A percentile compares a stretch with the other conserved stretches of the same genome.
Conservation (phyloP, 129 eudicot genomes). For the Lactuca sativa region DNA sequence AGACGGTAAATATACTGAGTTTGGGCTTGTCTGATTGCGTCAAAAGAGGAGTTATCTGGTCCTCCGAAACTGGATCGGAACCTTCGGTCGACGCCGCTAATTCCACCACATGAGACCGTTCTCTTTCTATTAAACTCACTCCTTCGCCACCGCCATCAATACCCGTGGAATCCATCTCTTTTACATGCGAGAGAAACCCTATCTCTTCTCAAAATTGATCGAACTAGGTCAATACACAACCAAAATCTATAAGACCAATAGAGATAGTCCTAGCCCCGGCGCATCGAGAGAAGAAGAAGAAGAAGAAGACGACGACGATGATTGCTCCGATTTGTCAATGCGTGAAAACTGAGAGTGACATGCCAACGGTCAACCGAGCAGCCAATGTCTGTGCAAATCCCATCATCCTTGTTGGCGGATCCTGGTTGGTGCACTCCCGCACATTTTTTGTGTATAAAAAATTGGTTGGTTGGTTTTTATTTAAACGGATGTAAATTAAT, state of each 20-base stretch:
- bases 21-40: constrained; percentile 51
- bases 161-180: constrained; percentile 27
- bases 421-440: background rate
- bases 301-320: constrained; percentile 19
- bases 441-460: background rate
- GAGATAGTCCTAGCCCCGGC: constrained; percentile 1
- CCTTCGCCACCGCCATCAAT: constrained; percentile 23
- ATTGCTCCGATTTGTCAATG: constrained; percentile 22
- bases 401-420: constrained; percentile 10
- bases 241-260: background rate
- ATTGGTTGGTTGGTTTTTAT: background rate
- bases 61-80: constrained; percentile 34
- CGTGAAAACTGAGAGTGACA: constrained; percentile 18
- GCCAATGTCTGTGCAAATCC: background rate
- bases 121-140: constrained; percentile 5
- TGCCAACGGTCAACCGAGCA: constrained; percentile 44
- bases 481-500: background rate
- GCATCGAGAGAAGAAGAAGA: background rate
- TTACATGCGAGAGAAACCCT: constrained; percentile 27
- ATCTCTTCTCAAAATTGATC: background rate
- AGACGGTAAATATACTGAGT: constrained; percentile 60
- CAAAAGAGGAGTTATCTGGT: constrained; percentile 60
- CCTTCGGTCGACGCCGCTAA: constrained; percentile 36
- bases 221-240: background rate
- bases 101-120: constrained; percentile 40